Conservation (phyloP, 495 filamentous ascomycete genomes). For the Trichoderma reesei region DNA sequence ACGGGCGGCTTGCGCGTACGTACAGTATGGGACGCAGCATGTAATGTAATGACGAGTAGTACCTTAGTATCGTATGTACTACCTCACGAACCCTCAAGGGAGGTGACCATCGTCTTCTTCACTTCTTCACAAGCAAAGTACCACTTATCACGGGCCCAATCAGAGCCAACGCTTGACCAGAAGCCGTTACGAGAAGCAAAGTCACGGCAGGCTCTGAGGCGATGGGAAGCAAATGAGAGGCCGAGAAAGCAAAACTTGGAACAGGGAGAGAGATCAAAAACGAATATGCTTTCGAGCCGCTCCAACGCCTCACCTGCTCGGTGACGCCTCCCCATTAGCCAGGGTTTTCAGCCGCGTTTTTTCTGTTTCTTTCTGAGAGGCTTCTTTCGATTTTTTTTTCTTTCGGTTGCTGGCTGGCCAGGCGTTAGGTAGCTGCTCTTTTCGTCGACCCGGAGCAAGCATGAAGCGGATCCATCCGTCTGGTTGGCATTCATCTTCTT, state of each 20-base stretch:
- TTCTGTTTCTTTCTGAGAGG: background rate
- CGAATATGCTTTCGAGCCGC: constrained; percentile 2
- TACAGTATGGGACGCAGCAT: too few relatives aligned
- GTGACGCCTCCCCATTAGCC: too few relatives aligned
- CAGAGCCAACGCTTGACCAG: background rate
- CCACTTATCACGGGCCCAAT: background rate
- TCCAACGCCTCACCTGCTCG: background rate
- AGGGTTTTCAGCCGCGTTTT: background rate
- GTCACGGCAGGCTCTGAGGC: background rate
- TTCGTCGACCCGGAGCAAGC: too few relatives aligned
- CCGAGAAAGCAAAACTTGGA: background rate
- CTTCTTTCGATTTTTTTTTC: background rate
- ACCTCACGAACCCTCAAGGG: too few relatives aligned
- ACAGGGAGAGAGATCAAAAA: background rate
- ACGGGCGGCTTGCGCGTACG: background rate
- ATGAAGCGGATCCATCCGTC: background rate
- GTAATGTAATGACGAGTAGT: too few relatives aligned
- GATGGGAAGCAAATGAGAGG: too few relatives aligned
- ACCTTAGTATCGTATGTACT: too few relatives aligned
- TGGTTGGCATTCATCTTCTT: too few relatives aligned
- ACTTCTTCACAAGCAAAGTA: too few relatives aligned
- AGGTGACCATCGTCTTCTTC: too few relatives aligned
- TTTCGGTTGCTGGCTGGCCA: too few relatives aligned
- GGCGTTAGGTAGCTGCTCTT: too few relatives aligned
- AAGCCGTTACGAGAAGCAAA: background rate